Evolutionary conservation across 2,329 filamentous ascomycete genomes (phyloP).

Genomic region (Macrophomina tecta): DNA sequence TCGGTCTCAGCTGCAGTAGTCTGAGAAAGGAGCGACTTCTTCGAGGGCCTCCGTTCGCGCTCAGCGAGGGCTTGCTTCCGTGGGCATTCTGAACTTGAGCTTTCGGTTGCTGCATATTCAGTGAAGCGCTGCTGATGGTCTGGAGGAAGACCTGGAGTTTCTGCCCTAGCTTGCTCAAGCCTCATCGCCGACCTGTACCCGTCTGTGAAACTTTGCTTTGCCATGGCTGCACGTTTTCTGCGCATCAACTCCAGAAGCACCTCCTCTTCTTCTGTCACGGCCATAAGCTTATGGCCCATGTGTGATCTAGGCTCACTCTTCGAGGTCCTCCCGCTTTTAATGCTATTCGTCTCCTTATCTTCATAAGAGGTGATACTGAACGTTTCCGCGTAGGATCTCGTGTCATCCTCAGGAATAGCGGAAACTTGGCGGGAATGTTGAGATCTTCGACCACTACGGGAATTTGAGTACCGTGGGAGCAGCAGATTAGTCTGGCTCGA

Average conservation of each 20-base stretch:
- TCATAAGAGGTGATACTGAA: slow-evolving; percentile 11
- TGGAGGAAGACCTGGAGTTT: background rate
- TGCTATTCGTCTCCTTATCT: slow-evolving; percentile 32
- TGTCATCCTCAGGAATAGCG: slow-evolving; percentile 42
- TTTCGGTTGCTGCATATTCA: slow-evolving; percentile 3
- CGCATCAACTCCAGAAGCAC: slow-evolving; percentile 57
- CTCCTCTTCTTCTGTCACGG: slow-evolving; percentile 58
- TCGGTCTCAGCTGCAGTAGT: background rate
- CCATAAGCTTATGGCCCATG: slow-evolving; percentile 49
- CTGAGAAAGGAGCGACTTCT: background rate
- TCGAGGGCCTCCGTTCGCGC: background rate
- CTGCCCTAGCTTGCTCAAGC: slow-evolving; percentile 37
- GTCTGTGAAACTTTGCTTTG: slow-evolving; percentile 47
- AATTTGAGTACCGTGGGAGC: slow-evolving; percentile 31
- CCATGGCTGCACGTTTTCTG: slow-evolving; percentile 55
- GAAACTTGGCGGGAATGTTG: slow-evolving; percentile 46
- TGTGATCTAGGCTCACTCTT: slow-evolving; percentile 40
- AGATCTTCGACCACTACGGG: slow-evolving; percentile 33
- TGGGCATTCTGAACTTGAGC: slow-evolving; percentile 1
- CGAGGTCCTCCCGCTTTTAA: slow-evolving; percentile 41
- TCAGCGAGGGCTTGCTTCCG: background rate
- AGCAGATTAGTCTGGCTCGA: slow-evolving; percentile 33
- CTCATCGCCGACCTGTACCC: slow-evolving; percentile 43
- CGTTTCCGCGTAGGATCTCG: background rate
- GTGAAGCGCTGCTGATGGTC: background rate